Base-by-base conservation (phyloP, 495 filamentous ascomycete genomes). In the Talaromyces borbonicus region DNA sequence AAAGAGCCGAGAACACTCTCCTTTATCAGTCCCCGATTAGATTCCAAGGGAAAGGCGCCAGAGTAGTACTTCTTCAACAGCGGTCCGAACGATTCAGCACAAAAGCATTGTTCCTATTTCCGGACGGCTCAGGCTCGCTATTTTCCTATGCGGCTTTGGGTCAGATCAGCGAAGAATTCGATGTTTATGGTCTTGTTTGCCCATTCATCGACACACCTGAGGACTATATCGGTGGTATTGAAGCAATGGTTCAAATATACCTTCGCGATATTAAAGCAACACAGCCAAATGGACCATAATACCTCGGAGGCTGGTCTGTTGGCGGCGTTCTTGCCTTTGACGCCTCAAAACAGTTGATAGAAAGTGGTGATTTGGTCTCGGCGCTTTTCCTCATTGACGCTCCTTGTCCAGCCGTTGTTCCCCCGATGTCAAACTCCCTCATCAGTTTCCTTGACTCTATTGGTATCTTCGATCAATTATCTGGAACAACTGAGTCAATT, bases 271-370 rank as follows among this genome's bases (percentile, higher is more conserved):
- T 85, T 49, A 80, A 77, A 8, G 77, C 85, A 48, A 78, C 84
- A 24, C 72, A 87, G 65, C 78, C 89, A 0, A 73, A 78, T 33
- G 87, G 87, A 3, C 79, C 79, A 5, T 83, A 83, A 60, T 66
- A 74, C 56, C 61, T 83, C 37, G 79, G 79, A 19, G 82, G 74
- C n/a, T 95, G 89, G 89, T 87, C 81, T 22, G 88, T 87, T 9
- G 89, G 89, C 41, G 89, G 89, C 32, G 85, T 92, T 27, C 81
- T 90, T 50, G 88, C 88, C 19, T 95, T 85, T 56, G 87, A 92
- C 54, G 83, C 85, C 20, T 78, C 80, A 24, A 80, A 87, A 50
- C 69, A 94, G 8, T 73, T 80, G 51, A 71, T 80, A 51, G 71
- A 77, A 40, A 69, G 72, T 16, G 79, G 79, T 22, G 83, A 90